Evolutionary conservation across 352 stramenopile genomes (phyloP).

Genomic region (Globisporangium canariense): DNA sequence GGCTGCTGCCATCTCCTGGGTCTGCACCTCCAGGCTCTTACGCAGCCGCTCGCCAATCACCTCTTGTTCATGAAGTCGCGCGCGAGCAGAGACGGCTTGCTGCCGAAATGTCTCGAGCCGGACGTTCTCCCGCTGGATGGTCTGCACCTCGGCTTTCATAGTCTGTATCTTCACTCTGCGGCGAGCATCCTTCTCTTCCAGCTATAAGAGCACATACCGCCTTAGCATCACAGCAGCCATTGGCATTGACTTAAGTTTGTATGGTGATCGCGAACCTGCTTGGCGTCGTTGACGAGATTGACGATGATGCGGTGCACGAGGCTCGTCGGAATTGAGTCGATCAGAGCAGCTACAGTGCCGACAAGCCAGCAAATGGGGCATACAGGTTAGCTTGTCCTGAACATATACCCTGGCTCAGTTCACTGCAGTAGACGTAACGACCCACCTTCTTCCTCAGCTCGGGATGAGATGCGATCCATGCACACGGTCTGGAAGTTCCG

Average conservation of each 20-base stretch:
- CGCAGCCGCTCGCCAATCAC: constrained; percentile 23
- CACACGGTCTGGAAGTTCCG: constrained; percentile 70
- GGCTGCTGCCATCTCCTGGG: constrained; percentile 21
- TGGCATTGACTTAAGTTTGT: too few relatives aligned
- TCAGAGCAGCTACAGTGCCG: constrained; percentile 37
- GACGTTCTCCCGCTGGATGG: constrained; percentile 21
- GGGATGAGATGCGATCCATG: constrained; percentile 55
- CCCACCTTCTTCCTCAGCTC: constrained; percentile 61
- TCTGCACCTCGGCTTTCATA: constrained; percentile 28
- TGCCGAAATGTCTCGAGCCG: constrained; percentile 38
- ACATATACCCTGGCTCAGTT: neutral
- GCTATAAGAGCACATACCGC: constrained; percentile 15
- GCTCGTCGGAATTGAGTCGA: constrained; percentile 56
- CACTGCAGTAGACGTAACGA: neutral
- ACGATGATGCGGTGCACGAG: constrained; percentile 70
- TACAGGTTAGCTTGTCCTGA: neutral
- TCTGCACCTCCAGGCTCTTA: constrained; percentile 30
- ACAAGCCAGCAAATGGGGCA: neutral
- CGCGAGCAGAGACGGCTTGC: constrained; percentile 26
- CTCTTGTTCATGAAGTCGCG: constrained; percentile 33
- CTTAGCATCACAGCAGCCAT: neutral
- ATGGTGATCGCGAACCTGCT: constrained; percentile 27
- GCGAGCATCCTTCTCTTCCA: constrained; percentile 36
- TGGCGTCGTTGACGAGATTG: constrained; percentile 55
- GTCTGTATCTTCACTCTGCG: constrained; percentile 29